phyloP scores from a whole-genome alignment of 1,284 basidiomycete genomes.

The Ustilago loliicola region DNA sequence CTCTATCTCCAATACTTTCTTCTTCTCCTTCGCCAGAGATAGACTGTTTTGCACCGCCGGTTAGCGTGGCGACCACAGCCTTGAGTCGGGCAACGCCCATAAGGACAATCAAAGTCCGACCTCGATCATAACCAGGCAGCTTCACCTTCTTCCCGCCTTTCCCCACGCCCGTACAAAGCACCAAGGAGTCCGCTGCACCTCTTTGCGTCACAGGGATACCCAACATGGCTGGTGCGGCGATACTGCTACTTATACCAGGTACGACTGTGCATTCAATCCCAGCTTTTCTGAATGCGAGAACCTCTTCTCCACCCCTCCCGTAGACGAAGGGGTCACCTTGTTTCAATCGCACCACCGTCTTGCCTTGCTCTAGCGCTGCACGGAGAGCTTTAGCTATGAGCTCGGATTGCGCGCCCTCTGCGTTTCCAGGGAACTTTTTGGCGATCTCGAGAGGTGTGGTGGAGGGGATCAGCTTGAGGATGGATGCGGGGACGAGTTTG shows the following conservation, averaged over 20 bases:
- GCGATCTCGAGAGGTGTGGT: conserved; percentile 80
- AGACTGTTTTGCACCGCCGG: conserved; percentile 19
- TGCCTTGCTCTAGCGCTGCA: conserved; percentile 80
- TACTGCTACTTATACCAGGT: conserved; percentile 88
- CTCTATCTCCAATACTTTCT: conserved; percentile 54
- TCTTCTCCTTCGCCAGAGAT: conserved; percentile 1
- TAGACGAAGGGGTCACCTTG: conserved; percentile 97
- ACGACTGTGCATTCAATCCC: conserved; percentile 87
- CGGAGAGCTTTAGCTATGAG: conserved; percentile 91
- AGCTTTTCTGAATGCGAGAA: conserved; percentile 86
- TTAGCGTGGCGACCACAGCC: conserved; percentile 79
- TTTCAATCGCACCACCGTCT: conserved; percentile 91
- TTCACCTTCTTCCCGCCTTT: conserved; percentile 85
- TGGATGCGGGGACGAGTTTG: conserved; percentile 93
- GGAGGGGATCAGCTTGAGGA: conserved; percentile 86
- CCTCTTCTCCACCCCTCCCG: conserved; percentile 92
- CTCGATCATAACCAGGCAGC: conserved; percentile 87
- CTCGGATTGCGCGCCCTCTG: conserved; percentile 92
- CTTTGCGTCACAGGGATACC: conserved; percentile 95
- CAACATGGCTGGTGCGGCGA: conserved; percentile 89
- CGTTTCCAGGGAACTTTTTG: conserved; percentile 96
- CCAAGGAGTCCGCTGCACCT: conserved; percentile 88
- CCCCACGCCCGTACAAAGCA: conserved; percentile 93
- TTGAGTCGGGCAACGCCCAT: conserved; percentile 93
- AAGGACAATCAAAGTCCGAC: conserved; percentile 83